Percentiles rank a stretch among this genome's conserved stretches.
Conservation (phyloP, 2,329 filamentous ascomycete species). For the Xylaria arbuscula region DNA sequence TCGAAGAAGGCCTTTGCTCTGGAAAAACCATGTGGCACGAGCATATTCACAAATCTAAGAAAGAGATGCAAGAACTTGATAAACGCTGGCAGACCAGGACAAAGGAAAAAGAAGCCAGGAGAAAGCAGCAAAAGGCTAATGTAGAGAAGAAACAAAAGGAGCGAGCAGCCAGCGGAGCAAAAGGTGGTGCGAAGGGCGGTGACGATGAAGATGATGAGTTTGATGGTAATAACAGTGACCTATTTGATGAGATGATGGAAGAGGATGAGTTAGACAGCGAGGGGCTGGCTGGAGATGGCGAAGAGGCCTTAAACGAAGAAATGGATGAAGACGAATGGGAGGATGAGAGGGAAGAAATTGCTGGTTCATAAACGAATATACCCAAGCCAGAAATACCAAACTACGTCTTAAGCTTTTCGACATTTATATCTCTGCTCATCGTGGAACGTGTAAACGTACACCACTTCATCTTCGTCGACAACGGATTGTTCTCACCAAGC, state of each 20-base stretch:
- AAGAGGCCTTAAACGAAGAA: slow-evolving; percentile 60
- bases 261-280: slow-evolving; percentile 64
- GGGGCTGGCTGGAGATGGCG: slow-evolving; percentile 62
- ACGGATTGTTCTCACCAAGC: neutral
- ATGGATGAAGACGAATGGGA: slow-evolving; percentile 66
- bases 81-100: slow-evolving; percentile 82
- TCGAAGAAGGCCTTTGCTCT: slow-evolving; percentile 90
- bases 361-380: slow-evolving; percentile 40
- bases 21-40: slow-evolving; percentile 99
- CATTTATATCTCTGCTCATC: neutral
- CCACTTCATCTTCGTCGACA: neutral
- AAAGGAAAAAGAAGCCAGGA: slow-evolving; percentile 84
- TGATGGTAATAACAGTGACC: slow-evolving; percentile 56
- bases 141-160: slow-evolving; percentile 84
- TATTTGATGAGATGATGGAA: slow-evolving; percentile 58
- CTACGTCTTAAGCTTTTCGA: slow-evolving; percentile 6
- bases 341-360: slow-evolving; percentile 55
- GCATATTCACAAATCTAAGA: slow-evolving; percentile 84
- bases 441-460: neutral
- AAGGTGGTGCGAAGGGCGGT: slow-evolving; percentile 51
- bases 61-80: slow-evolving; percentile 82
- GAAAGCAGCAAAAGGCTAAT: slow-evolving; percentile 87
- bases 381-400: slow-evolving; percentile 19
- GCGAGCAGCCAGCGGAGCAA: slow-evolving; percentile 57
- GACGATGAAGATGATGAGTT: slow-evolving; percentile 54